These are phyloP conservation scores for Dendrothele bispora DNA, from an alignment of 768 basidiomycete species.

Conservation along the genomic window DNA sequence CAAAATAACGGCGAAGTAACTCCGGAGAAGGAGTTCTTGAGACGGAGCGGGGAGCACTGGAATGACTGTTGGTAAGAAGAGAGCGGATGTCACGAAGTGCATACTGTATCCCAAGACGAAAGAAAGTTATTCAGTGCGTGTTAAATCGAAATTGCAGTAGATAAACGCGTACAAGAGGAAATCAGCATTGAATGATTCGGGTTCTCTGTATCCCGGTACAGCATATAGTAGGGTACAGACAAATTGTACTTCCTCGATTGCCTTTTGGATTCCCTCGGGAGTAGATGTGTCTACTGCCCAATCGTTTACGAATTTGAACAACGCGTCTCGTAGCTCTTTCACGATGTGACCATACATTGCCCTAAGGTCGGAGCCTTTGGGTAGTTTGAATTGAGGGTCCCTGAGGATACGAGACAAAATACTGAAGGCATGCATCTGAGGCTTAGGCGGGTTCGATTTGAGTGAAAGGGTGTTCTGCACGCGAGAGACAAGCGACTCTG, in stretches of 20 bases:
- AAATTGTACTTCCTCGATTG: constrained; percentile 56
- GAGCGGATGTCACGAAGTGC: constrained; percentile 56
- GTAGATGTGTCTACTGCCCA: constrained; percentile 24
- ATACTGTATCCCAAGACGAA: constrained; percentile 34
- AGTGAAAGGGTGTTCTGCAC: too few species aligned
- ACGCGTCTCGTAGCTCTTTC: constrained; percentile 25
- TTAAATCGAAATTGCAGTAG: neutral
- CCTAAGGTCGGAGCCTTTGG: neutral
- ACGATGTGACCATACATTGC: constrained; percentile 25
- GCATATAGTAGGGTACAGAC: constrained; percentile 42
- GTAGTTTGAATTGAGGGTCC: neutral
- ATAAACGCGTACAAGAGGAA: constrained; percentile 47
- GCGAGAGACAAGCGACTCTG: too few species aligned
- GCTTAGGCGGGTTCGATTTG: neutral
- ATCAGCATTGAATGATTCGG: constrained; percentile 40
- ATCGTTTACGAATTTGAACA: constrained; percentile 22
- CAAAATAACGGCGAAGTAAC: constrained; percentile 49
- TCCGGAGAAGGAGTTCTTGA: constrained; percentile 45
- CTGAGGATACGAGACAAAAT: neutral
- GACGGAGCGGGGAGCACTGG: constrained; percentile 31
- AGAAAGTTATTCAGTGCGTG: neutral
- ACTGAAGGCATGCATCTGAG: neutral
- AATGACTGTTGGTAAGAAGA: constrained; percentile 49
- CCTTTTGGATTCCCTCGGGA: constrained; percentile 35
- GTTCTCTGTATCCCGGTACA: constrained; percentile 28